Conservation (phyloP, 2,329 filamentous ascomycete genomes). For the Aspergillus tanneri region DNA sequence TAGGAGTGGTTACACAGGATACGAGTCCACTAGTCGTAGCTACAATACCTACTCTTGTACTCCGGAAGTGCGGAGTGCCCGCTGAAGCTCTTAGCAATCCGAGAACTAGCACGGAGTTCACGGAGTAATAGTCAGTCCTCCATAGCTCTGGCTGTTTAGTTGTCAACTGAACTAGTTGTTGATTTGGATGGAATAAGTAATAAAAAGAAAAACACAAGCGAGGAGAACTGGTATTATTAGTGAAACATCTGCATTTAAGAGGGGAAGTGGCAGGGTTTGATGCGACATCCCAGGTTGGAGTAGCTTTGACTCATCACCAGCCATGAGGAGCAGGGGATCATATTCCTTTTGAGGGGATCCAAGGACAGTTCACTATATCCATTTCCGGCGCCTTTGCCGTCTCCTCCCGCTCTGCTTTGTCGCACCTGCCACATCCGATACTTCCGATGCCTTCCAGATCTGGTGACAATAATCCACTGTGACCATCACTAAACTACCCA, state of each 20-base stretch:
- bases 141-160: neutral
- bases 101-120: neutral
- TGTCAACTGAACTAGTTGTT: neutral
- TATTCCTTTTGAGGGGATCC: slow-evolving; percentile 7
- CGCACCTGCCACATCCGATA: slow-evolving; percentile 19
- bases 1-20: too few species aligned
- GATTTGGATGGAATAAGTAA: neutral
- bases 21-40: neutral
- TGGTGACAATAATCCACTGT: slow-evolving; percentile 22
- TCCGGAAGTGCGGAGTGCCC: neutral
- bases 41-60: too few species aligned
- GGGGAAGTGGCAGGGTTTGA: slow-evolving; percentile 17
- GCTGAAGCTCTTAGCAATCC: neutral
- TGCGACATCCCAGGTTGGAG: slow-evolving; percentile 7
- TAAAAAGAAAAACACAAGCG: neutral
- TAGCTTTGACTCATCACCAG: slow-evolving; percentile 13
- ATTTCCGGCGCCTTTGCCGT: slow-evolving; percentile 15
- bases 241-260: slow-evolving; percentile 4
- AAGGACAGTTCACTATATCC: neutral
- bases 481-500: slow-evolving; percentile 20
- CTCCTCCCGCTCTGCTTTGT: slow-evolving; percentile 12
- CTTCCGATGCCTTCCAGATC: slow-evolving; percentile 24
- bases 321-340: slow-evolving; percentile 1
- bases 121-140: neutral
- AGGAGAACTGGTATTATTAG: too few species aligned